Percentiles rank a stretch among this genome's conserved stretches.
phyloP scores from a whole-genome alignment of 768 basidiomycete species.

The Mycena vulgaris region DNA sequence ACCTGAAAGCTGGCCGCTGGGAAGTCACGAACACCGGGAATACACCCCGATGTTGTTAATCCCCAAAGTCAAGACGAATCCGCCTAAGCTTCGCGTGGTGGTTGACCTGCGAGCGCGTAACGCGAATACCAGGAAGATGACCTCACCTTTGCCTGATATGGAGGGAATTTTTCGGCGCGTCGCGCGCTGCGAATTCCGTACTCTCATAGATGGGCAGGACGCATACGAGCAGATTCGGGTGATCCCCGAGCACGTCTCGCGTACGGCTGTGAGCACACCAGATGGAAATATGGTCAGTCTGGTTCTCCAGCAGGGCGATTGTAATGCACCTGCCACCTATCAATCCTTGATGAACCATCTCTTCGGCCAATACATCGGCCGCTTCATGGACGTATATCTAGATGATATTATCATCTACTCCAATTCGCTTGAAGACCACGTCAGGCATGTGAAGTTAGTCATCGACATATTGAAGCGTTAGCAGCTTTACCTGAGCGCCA shows the following conservation, averaged over 20 bases:
- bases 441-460: slow-evolving; percentile 47
- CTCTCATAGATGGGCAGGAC: neutral
- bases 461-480: slow-evolving; percentile 46
- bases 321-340: neutral
- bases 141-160: neutral
- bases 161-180: neutral
- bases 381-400: neutral
- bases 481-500: slow-evolving; percentile 47
- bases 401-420: slow-evolving; percentile 38
- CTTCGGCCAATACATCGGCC: neutral
- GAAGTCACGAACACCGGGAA: neutral
- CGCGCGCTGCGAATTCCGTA: neutral
- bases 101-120: neutral
- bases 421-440: slow-evolving; percentile 51
- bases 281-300: neutral
- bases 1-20: slow-evolving; percentile 4
- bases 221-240: neutral
- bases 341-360: neutral
- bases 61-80: neutral
- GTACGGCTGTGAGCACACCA: neutral
- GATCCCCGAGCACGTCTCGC: neutral
- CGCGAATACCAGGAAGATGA: neutral
- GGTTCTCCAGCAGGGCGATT: neutral
- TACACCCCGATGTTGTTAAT: slow-evolving; percentile 1
- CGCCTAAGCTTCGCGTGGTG: neutral